Evolutionary conservation across 1,139 yeast genomes (phyloP), one percentile per base, ranked within the genome.

Genomic region (Sugiyamaella grinbergsii): DNA sequence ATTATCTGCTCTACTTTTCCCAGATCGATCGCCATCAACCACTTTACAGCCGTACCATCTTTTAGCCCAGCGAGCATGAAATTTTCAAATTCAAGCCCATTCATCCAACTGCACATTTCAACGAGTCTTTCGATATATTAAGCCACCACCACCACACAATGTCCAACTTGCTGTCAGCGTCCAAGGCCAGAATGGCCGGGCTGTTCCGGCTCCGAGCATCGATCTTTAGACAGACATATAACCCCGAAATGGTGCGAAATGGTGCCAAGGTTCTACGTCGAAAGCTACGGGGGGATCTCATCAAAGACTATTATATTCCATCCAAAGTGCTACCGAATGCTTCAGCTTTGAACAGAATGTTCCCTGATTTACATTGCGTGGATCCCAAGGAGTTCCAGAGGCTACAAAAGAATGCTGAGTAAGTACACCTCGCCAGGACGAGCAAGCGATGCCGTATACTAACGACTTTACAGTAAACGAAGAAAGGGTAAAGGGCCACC

Each of bases 191-290:
- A 62, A 72, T 84, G 18, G 69, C 73, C 54, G 77, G 80, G 65
- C 73, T 83, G 42, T 73, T 79, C 53, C 75, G 82, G 68, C 71
- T 82, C 36, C 80, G 81, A 55, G 78, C 85, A 42, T 71, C 76
- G 59, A 75, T 85, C 16, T 85, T 85, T 64, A 81, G 82, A 57
- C 77, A 79, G 42, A 76, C 81, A 16, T 81, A 71, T 64, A 90
- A 90, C 68, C 97, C 96, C 20, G 71, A 75, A 2, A 73, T 77
- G 39, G 71, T 73, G 50, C 80, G 96, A 65, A 87, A 88, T 26
- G 96, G 96, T 32, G 73, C 90, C 45, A 85, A 85, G 66, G 81
- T 87, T 32, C 76, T 90, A 56, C 76, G 84, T 46, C 79, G 82
- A 44, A 85, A 88, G 34, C 77, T 90, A 56, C 81, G 79, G 64